Percentiles rank a stretch among this genome's conserved stretches.
Conservation (phyloP, 1,284 basidiomycete genomes). For the Puccinia hordei region DNA sequence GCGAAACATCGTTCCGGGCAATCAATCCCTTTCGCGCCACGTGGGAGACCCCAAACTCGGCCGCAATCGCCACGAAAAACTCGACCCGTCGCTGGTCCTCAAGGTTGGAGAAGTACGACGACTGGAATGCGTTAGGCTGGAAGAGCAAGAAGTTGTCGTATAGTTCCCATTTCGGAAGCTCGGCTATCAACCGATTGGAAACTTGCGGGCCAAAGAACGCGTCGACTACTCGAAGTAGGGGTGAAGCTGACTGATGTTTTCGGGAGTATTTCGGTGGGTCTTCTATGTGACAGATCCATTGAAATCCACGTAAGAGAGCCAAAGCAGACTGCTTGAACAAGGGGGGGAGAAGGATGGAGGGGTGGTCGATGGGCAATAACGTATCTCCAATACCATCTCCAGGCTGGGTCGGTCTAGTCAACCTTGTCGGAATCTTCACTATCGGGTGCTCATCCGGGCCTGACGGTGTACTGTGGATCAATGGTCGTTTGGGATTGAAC, state of each 20-base stretch:
- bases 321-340: background rate
- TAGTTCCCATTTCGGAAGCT: slow-evolving; percentile 31
- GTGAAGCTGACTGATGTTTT: slow-evolving; percentile 26
- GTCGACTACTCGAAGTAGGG: background rate
- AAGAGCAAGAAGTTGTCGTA: slow-evolving; percentile 43
- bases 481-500: background rate
- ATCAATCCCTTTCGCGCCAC: slow-evolving; percentile 40
- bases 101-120: background rate
- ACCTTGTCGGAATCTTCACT: too few relatives aligned
- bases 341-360: background rate
- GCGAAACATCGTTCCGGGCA: background rate
- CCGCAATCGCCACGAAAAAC: slow-evolving; percentile 19
- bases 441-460: too few relatives aligned
- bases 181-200: background rate
- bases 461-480: too few relatives aligned
- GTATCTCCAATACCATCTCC: too few relatives aligned
- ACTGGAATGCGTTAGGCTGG: slow-evolving; percentile 28
- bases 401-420: too few relatives aligned
- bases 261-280: background rate
- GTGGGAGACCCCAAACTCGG: slow-evolving; percentile 27
- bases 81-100: too few relatives aligned
- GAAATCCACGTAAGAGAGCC: slow-evolving; percentile 4
- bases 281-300: slow-evolving; percentile 7
- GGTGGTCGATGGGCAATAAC: background rate
- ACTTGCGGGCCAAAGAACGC: background rate